Base-by-base conservation (phyloP, 345 rosid genomes). In the Aquilaria malaccensis region DNA sequence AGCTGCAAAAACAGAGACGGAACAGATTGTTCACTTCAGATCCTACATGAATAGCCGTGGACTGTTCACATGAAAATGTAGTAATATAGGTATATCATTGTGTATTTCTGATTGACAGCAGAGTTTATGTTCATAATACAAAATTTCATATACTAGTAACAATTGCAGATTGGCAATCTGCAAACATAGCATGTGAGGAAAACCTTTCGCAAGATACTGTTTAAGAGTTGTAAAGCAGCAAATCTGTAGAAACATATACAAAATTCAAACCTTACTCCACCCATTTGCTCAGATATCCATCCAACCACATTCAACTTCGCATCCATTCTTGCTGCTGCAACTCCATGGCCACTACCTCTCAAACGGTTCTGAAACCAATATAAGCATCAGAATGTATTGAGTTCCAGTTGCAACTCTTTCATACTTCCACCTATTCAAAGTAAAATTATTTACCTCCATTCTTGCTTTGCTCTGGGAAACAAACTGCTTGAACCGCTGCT, bases 221-320 rank as follows among this genome's bases (percentile, higher is more conserved):
- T 4, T 37, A 4, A 1, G 43, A 37, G 43, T 9, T 4, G 5
- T 37, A 37, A 37, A 37, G 22, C 22, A 48, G 13, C 10, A 48
- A 1, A 50, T 2, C 5, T 50, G 7, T 11, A 50, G 54, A 50
- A 50, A 50, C 7, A 37, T 5, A 58, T 33, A 56, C 45, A 63
- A 14, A 65, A 69, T 56, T 72, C 72, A 57, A 61, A 94, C 99
- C 99, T 90, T 74, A 88, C 67, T 76, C 99, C 97, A 76, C 95
- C 91, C 95, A 94, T 94, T 80, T 90, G 99, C 69, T 94, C 99
- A 70, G 99, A 89, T 63, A 94, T 76, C 97, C 96, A 90, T 62
- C 97, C 99, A 10, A 97, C 83, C 71, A 77, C 58, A 71, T 84
- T 89, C 70, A 90, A 76, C 86, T 86, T 90, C 60, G 96, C 97